These are phyloP conservation scores for Oryza australiensis DNA, from an alignment of 176 grass and related monocot species.

Conservation along the genomic window DNA sequence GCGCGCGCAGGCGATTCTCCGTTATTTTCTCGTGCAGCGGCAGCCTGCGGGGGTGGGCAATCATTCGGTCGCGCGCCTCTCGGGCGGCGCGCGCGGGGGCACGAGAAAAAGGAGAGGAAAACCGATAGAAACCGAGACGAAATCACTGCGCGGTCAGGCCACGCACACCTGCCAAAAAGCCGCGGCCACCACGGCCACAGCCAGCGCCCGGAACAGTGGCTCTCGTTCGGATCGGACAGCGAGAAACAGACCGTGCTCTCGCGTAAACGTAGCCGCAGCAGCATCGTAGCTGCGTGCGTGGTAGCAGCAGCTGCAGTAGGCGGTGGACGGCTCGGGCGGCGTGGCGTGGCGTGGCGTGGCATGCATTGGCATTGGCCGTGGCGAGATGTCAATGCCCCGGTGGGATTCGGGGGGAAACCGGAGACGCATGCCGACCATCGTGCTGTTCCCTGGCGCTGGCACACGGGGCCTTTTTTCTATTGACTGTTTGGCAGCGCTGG, in stretches of 20 bases:
- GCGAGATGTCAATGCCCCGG: background rate
- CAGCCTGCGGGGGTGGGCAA: constrained; percentile 30
- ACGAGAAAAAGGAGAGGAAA: background rate
- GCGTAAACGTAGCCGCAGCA: too few relatives aligned
- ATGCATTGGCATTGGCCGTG: constrained; percentile 2
- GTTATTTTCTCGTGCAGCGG: background rate
- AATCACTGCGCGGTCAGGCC: background rate
- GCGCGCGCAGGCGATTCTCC: background rate
- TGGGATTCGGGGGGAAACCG: too few relatives aligned
- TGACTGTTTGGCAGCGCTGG: constrained; percentile 40
- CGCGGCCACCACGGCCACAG: constrained; percentile 7
- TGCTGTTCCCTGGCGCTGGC: constrained; percentile 48
- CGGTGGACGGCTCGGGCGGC: too few relatives aligned
- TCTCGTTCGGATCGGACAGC: too few relatives aligned
- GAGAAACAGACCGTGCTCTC: too few relatives aligned
- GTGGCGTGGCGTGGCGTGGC: background rate
- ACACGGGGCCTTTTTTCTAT: constrained; percentile 32
- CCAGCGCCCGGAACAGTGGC: background rate
- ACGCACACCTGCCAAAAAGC: constrained; percentile 34
- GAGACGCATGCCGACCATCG: background rate
- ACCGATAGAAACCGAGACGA: background rate
- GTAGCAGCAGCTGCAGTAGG: too few relatives aligned
- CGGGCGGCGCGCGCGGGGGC: constrained; percentile 23
- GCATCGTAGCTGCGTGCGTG: too few relatives aligned
- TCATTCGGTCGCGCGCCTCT: constrained; percentile 48